Evolutionary conservation across 805 yeast species (phyloP), one percentile per base, ranked within the genome.

Genomic region (Soucietia sequanensis): DNA sequence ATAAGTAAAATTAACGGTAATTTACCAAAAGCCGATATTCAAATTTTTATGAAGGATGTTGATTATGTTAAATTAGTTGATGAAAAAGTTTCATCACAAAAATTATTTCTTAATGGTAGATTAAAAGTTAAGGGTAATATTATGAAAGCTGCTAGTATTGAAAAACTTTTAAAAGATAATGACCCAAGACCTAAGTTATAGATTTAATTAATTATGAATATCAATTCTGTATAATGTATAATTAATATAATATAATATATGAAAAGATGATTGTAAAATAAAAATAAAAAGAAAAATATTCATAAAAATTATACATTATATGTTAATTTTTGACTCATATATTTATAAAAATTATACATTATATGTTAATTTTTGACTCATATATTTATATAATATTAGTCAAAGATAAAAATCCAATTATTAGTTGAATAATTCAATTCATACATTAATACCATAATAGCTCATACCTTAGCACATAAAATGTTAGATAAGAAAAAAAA

Each of bases 71-170:
- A 72, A 52, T 70, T 84, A 44, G 81, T 80, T 31, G 65, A 69
- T 39, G 88, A 90, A 34, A 82, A 84, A 68, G 78, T 84, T 41
- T 80, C 80, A 56, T 83, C 91, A 13, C 93, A 85, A 60, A 80
- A 77, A 65, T 70, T 85, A 53, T 85, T 81, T 60, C 73, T 85
- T 80, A 60, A 72, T 43, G 95, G 95, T 11, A 81, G 80, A 60
- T 72, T 85, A 58, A 84, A 84, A 68, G 80, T 85, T 41, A 83
- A 80, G 68, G 95, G 95, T 38, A 84, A 85, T 60, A 79, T 85
- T 57, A 81, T 82, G 87, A 85, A 85, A 69, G 93, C 93, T 34
- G 76, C 86, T 20, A 70, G 74, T 38, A 73, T 83, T 37, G 88
- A 82, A 58, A 65, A 69, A 30, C 71, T 83, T 27, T 70, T 83